Evolutionary conservation across 1,284 basidiomycete genomes (phyloP), one percentile per base, ranked within the genome.

Genomic region (Peniophora sp.): DNA sequence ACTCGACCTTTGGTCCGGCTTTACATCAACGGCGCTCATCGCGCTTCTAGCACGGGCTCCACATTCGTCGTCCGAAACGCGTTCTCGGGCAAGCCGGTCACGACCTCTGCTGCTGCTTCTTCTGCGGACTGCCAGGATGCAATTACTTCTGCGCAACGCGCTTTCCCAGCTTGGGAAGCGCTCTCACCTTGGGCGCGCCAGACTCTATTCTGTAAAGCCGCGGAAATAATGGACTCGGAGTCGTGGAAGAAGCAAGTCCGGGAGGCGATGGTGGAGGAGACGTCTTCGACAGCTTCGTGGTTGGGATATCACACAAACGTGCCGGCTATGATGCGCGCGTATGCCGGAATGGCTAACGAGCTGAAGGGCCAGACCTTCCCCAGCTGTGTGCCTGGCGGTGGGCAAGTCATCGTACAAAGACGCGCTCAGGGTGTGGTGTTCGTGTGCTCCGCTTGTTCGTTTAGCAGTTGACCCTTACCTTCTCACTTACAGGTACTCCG

Each of bases 81-180:
- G 1, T 64, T 67, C 52, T 67, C 71, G 3, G 62, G 66, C 11
- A 47, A 63, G 17, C 63, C 75, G 12, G 73, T 77, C 15, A 72
- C 72, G 2, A 63, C 58, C 42, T 64, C 71, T 5, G 73, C 74
- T 0, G 68, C 74, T 2, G 77, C 76, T 0, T 68, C 73, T 9
- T 64, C 62, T 22, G 66, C 68, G 18, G 77, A 80, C 56, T 76
- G 75, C 52, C 64, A 61, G 23, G 70, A 68, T 1, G 78, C 78
- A 6, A 68, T 79, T 34, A 67, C 73, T 34, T 66, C 72, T 2
- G 77, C 79, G 0, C 62, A 62, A 2, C 64, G 64, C 3, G 78
- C 79, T 1, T 77, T 78, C 62, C 64, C 65, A 42, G 62, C 69
- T 10, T 81, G 79, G 79, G 74, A 76, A 49, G 55, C 65, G 11